Conservation (phyloP, 257 asterid species). For the Solanum chiquidenum region DNA sequence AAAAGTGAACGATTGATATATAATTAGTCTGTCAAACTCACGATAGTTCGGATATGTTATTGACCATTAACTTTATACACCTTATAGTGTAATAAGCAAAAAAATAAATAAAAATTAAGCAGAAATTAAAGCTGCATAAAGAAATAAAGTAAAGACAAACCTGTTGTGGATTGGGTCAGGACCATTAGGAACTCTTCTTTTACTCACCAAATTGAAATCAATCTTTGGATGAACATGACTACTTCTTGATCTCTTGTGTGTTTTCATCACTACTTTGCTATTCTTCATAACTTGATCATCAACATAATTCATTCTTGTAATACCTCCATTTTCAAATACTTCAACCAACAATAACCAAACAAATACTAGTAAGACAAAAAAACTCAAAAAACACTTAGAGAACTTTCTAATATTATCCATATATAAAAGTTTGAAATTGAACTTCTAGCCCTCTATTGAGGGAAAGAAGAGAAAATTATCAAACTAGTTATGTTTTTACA, state of each 20-base stretch:
- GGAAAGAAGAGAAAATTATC: not conserved
- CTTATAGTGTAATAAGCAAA: too few relatives aligned
- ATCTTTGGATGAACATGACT: not conserved
- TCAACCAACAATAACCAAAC: constrained; percentile 24
- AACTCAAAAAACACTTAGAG: constrained; percentile 16
- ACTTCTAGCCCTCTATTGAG: not conserved
- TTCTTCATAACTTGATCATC: constrained; percentile 1
- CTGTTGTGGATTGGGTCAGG: constrained; percentile 93
- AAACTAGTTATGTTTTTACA: not conserved
- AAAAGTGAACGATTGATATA: not conserved
- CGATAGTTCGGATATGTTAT: not conserved
- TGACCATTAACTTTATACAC: not conserved
- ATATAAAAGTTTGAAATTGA: not conserved
- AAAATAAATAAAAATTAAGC: not conserved
- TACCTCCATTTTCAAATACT: constrained; percentile 5
- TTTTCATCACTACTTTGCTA: not conserved
- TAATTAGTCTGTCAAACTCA: not conserved
- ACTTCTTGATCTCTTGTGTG: not conserved
- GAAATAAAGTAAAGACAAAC: constrained; percentile 5
- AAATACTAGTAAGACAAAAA: constrained; percentile 18
- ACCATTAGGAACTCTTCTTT: constrained; percentile 77
- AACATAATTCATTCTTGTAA: not conserved
- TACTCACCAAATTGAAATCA: constrained; percentile 36
- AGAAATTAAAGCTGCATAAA: not conserved
- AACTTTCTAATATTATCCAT: constrained; percentile 15